Conservation (phyloP, 169 alveolate genomes). For the Eimeria tenella region DNA sequence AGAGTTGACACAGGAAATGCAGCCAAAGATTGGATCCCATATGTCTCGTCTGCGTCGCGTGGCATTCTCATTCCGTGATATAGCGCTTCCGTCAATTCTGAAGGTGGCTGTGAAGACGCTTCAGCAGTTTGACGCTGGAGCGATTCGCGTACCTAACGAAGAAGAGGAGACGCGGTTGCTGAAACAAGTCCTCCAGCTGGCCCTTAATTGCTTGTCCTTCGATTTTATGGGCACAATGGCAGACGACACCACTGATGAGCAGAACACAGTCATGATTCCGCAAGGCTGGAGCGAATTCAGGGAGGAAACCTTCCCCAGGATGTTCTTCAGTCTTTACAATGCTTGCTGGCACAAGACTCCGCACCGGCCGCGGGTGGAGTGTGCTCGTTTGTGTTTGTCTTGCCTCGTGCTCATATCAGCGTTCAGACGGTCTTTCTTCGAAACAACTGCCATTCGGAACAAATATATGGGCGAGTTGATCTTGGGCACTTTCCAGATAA, state of each 20-base stretch:
- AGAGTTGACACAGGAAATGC: constrained; percentile 92
- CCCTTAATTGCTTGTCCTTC: constrained; percentile 92
- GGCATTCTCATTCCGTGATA: constrained; percentile 95
- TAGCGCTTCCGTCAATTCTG: constrained; percentile 92
- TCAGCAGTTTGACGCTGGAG: constrained; percentile 86
- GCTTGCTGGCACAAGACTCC: constrained; percentile 82
- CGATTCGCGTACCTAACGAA: constrained; percentile 83
- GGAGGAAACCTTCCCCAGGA: constrained; percentile 89
- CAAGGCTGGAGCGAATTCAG: constrained; percentile 93
- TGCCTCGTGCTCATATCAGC: constrained; percentile 92
- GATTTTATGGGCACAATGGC: constrained; percentile 97
- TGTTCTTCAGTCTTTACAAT: constrained; percentile 89
- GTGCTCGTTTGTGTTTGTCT: constrained; percentile 91
- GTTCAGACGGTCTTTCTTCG: constrained; percentile 92
- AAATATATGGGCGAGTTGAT: constrained; percentile 90
- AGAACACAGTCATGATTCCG: constrained; percentile 95
- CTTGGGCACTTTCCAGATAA: constrained; percentile 91
- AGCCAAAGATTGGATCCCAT: constrained; percentile 84
- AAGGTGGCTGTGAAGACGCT: constrained; percentile 85
- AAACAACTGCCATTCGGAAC: constrained; percentile 90
- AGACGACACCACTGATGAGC: constrained; percentile 96
- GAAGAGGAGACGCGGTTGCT: constrained; percentile 88
- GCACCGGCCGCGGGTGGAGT: constrained; percentile 81
- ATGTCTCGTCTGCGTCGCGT: constrained; percentile 87
- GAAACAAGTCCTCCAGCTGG: constrained; percentile 93